Conservation (phyloP, 1,284 basidiomycete genomes). For the Megacollybia platyphylla region DNA sequence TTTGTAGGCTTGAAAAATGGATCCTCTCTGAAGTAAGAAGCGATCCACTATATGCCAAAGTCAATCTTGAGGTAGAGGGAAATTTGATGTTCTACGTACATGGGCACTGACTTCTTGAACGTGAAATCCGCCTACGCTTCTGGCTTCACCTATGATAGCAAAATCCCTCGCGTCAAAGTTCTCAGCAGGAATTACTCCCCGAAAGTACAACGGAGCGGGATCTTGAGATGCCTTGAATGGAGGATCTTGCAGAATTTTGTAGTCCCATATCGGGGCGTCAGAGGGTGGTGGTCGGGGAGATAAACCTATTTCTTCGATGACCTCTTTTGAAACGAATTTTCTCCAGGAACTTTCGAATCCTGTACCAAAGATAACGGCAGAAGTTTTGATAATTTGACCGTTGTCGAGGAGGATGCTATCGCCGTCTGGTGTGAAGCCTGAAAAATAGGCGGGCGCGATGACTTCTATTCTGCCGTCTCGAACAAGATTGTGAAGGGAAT, state of each 20-base stretch:
- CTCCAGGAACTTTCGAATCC: slow-evolving; percentile 44
- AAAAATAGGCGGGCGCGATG: slow-evolving; percentile 26
- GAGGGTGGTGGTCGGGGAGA: slow-evolving; percentile 14
- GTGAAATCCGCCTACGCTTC: background rate
- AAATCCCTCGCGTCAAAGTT: slow-evolving; percentile 41
- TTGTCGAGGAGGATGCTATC: slow-evolving; percentile 24
- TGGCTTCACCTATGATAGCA: slow-evolving; percentile 44
- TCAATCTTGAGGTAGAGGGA: slow-evolving; percentile 40
- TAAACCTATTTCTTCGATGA: slow-evolving; percentile 24
- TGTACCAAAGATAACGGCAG: slow-evolving; percentile 39
- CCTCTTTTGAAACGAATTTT: slow-evolving; percentile 21
- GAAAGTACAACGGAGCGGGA: slow-evolving; percentile 29
- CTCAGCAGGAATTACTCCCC: slow-evolving; percentile 43
- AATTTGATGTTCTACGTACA: slow-evolving; percentile 26
- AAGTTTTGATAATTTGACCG: slow-evolving; percentile 23
- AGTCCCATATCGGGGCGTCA: slow-evolving; percentile 16
- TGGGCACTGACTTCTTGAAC: background rate
- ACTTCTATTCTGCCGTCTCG: slow-evolving; percentile 30
- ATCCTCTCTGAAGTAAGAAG: slow-evolving; percentile 46
- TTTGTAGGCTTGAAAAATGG: slow-evolving; percentile 27
- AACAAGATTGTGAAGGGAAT: slow-evolving; percentile 18
- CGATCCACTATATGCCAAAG: slow-evolving; percentile 43
- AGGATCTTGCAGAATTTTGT: slow-evolving; percentile 16
- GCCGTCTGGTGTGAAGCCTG: slow-evolving; percentile 24
- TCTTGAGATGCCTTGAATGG: slow-evolving; percentile 9